phyloP scores from a whole-genome alignment of 768 basidiomycete genomes.

The Psilocybe cyanescens region DNA sequence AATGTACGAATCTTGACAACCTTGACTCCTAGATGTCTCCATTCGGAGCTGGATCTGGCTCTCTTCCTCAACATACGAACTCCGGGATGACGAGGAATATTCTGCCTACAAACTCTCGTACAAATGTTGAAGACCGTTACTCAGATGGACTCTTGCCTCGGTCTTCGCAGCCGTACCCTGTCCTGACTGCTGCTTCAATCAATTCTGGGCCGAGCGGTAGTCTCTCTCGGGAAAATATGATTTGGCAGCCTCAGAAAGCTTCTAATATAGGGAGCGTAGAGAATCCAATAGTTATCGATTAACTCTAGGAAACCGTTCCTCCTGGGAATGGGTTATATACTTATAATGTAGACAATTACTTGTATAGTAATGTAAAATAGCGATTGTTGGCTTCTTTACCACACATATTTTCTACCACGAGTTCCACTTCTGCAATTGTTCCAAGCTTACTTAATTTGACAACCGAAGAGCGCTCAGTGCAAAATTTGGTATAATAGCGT shows the following conservation, averaged over 20 bases:
- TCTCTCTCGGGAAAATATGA: background rate
- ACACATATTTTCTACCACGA: background rate
- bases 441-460: background rate
- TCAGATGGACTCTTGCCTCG: background rate
- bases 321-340: no score
- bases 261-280: constrained; percentile 4
- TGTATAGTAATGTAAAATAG: background rate
- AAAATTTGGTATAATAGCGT: background rate
- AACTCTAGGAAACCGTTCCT: background rate
- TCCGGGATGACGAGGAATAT: background rate
- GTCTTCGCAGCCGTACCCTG: background rate
- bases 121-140: background rate
- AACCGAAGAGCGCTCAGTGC: background rate
- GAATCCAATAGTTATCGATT: constrained; percentile 20
- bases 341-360: background rate
- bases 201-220: background rate
- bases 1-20: no score
- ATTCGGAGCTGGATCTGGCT: no score
- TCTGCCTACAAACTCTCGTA: background rate
- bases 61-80: no score
- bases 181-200: background rate
- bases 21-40: no score
- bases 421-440: background rate
- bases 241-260: background rate
- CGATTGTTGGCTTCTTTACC: background rate